A percentile compares a stretch with the other conserved stretches of the same genome.
Conservation (phyloP, 2,329 filamentous ascomycete genomes). For the Trematosphaeria pertusa region DNA sequence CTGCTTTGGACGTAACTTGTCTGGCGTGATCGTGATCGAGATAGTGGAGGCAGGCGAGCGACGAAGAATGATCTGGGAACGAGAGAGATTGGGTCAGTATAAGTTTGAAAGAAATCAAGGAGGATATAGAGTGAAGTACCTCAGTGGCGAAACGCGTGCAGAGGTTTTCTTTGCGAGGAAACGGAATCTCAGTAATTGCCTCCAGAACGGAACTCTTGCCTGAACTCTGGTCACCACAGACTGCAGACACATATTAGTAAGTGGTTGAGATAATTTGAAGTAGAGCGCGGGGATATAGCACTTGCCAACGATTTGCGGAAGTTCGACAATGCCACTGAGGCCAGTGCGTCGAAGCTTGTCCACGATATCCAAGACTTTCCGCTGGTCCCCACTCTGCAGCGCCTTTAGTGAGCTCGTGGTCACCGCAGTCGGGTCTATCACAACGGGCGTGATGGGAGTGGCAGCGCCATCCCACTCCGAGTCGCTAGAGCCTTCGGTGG, state of each 20-base stretch:
- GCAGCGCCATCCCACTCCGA: not conserved
- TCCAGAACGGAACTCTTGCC: constrained; percentile 62
- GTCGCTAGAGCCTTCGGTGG: not conserved
- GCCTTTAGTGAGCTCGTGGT: constrained; percentile 47
- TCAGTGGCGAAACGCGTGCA: constrained; percentile 68
- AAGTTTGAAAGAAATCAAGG: too few relatives aligned
- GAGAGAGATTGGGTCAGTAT: too few relatives aligned
- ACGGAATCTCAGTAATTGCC: constrained; percentile 67
- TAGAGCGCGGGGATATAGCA: constrained; percentile 26
- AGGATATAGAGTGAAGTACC: too few relatives aligned
- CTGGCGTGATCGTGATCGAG: constrained; percentile 48
- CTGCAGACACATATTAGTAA: too few relatives aligned
- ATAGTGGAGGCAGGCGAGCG: constrained; percentile 30
- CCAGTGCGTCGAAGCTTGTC: constrained; percentile 61
- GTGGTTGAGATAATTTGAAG: not conserved
- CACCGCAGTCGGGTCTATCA: constrained; percentile 19
- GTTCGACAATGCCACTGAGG: constrained; percentile 39
- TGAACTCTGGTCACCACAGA: constrained; percentile 6
- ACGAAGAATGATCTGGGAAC: constrained; percentile 55
- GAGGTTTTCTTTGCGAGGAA: constrained; percentile 62
- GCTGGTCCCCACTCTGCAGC: constrained; percentile 56
- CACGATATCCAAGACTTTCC: constrained; percentile 60
- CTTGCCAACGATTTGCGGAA: constrained; percentile 51
- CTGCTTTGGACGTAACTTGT: constrained; percentile 29
- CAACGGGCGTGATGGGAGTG: not conserved